Conservation (phyloP, 139 green algal genomes). For the Tetratostichococcus sp. region DNA sequence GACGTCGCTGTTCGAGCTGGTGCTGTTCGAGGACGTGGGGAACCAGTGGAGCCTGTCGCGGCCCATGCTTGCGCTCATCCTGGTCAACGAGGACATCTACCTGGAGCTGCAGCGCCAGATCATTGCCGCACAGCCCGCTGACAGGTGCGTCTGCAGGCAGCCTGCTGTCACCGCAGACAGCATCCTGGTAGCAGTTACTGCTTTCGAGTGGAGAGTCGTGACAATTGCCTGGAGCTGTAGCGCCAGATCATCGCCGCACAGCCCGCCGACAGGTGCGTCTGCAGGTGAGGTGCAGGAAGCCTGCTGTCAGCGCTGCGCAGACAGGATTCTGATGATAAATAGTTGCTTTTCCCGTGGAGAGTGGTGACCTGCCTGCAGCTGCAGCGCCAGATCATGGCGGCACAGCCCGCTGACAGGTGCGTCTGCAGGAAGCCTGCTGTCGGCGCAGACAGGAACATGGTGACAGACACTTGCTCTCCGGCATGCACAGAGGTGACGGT, state of each 20-base stretch:
- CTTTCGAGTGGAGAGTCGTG: too few relatives aligned
- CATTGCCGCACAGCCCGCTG: slow-evolving; percentile 57
- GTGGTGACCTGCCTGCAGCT: too few relatives aligned
- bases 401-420: slow-evolving; percentile 59
- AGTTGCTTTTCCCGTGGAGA: too few relatives aligned
- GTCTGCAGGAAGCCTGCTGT: neutral
- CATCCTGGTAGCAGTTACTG: slow-evolving; percentile 2
- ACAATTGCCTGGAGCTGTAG: slow-evolving; percentile 61
- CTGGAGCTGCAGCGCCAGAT: slow-evolving; percentile 67
- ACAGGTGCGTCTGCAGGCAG: slow-evolving; percentile 28
- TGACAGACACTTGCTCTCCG: too few relatives aligned
- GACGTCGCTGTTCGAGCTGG: slow-evolving; percentile 90
- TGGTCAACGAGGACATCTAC: slow-evolving; percentile 82
- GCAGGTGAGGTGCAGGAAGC: too few relatives aligned
- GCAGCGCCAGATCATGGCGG: slow-evolving; percentile 60
- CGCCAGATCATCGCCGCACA: slow-evolving; percentile 63
- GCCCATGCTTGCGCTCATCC: slow-evolving; percentile 94
- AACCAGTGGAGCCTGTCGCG: slow-evolving; percentile 95
- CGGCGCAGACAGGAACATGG: too few relatives aligned
- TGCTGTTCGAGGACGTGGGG: slow-evolving; percentile 95
- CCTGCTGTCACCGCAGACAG: neutral
- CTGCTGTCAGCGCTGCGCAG: neutral
- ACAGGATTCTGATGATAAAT: neutral
- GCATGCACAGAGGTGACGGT: too few relatives aligned
- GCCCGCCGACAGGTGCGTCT: slow-evolving; percentile 46